phyloP scores from a whole-genome alignment of 1,284 basidiomycete genomes.

The Irpex lacteus region DNA sequence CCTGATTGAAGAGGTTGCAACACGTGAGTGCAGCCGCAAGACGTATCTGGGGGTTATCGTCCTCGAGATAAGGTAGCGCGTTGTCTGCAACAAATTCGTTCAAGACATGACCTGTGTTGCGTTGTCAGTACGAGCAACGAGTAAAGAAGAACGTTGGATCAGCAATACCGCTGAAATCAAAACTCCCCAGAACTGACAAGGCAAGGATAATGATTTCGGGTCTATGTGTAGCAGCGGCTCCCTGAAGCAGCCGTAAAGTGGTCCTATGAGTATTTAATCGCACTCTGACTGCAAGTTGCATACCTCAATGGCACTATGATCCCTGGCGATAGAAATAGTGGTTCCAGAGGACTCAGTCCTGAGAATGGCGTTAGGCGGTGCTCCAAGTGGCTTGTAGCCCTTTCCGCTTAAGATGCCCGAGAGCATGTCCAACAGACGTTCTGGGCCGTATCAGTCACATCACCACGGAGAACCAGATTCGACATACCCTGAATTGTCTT shows the following conservation, averaged over 20 bases:
- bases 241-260: slow-evolving; percentile 27
- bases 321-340: slow-evolving; percentile 38
- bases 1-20: slow-evolving; percentile 88
- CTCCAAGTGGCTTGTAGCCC: slow-evolving; percentile 83
- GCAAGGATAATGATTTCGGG: slow-evolving; percentile 85
- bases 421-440: slow-evolving; percentile 83
- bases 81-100: slow-evolving; percentile 96
- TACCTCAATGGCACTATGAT: slow-evolving; percentile 61
- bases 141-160: background rate
- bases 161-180: slow-evolving; percentile 86
- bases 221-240: slow-evolving; percentile 51
- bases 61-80: slow-evolving; percentile 92
- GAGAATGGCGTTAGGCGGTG: slow-evolving; percentile 61
- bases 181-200: slow-evolving; percentile 84
- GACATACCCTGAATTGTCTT: slow-evolving; percentile 85
- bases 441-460: slow-evolving; percentile 36
- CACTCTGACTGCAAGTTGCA: slow-evolving; percentile 4
- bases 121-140: background rate
- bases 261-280: background rate
- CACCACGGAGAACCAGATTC: slow-evolving; percentile 1
- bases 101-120: slow-evolving; percentile 73
- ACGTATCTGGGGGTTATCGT: slow-evolving; percentile 88
- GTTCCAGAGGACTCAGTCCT: slow-evolving; percentile 17
- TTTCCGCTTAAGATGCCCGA: slow-evolving; percentile 82
- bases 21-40: slow-evolving; percentile 92